Base-by-base conservation (phyloP, 179 eudicot genomes). In the Sideroxylon spinosum region DNA sequence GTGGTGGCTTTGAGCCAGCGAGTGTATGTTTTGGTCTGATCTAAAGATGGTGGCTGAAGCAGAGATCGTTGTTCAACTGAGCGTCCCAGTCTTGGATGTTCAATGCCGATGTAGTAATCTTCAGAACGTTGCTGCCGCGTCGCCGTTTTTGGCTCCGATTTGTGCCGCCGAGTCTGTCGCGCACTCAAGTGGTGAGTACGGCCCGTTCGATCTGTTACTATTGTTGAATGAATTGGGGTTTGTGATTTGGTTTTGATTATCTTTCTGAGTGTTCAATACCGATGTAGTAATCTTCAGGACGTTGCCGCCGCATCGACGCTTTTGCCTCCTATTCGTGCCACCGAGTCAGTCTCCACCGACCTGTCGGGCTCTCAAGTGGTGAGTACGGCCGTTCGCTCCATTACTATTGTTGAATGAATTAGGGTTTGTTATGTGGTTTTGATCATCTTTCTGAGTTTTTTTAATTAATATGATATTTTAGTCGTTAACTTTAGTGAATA, bases 41-140 rank as follows among this genome's bases (percentile, higher is more conserved):
- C 48, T 76, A 50, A 82, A 81, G 77, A 91, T 91, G 96, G 90
- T 81, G 73, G 91, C 92, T 57, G 90, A 87, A 87, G 88, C 91
- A 46, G 86, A 87, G 78, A 75, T 88, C 17, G 87, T 87, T 71
- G 79, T 87, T 65, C 88, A 84, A 55, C 78, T 73, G 63, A 86
- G 74, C 79, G 73, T 87, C 72, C 86, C 88, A 23, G 88, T 86
- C 44, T 75, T 87, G 81, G 91, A 87, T 71, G 87, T 82, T 49
- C 85, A 80, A 75, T 75, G 17, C 67, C 37, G 67, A 55, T 28
- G 59, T 59, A 59, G 63, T 52, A 52, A 19, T 63, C 64, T 79
- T 50, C 71, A 65, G 37, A 68, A 74, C 72, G 49, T 77, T 12
- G 73, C 66, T 46, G n/a, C 17, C 61, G 10, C 52, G 4, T 77